Evolutionary conservation across 1,139 yeast species (phyloP).

Genomic region (Candida sp.): DNA sequence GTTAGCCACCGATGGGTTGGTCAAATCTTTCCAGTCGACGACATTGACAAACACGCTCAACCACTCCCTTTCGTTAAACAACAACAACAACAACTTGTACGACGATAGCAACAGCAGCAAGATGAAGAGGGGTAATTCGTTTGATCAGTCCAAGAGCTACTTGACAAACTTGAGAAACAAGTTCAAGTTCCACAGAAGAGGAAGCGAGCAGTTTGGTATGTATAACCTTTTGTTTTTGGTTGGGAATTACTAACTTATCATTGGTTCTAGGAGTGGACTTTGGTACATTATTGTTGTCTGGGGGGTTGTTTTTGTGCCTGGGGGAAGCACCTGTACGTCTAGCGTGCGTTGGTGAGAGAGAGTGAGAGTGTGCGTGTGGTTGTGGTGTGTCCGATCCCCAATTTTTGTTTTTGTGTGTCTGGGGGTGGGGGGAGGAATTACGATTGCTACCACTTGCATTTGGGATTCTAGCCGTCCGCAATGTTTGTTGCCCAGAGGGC

Average conservation of each 20-base stretch:
- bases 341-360: too few species aligned
- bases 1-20: background rate
- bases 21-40: conserved; percentile 7
- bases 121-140: conserved; percentile 20
- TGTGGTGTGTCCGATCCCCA: background rate
- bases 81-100: background rate
- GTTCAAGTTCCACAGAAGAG: conserved; percentile 23
- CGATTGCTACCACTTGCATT: background rate
- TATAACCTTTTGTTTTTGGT: conserved; percentile 20
- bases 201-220: conserved; percentile 43
- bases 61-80: background rate
- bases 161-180: conserved; percentile 20
- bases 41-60: conserved; percentile 3
- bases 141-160: conserved; percentile 44
- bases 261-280: background rate
- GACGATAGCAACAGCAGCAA: background rate
- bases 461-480: background rate
- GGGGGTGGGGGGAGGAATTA: background rate
- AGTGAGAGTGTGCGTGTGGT: too few species aligned
- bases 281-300: too few species aligned
- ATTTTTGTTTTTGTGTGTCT: background rate
- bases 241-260: background rate
- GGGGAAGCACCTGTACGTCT: too few species aligned
- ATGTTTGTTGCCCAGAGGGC: background rate
- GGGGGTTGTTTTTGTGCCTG: background rate